Percentiles rank a stretch among this genome's conserved stretches.
phyloP scores from a whole-genome alignment of 2,329 filamentous ascomycete species.

The Trichoderma atrobrunneum region DNA sequence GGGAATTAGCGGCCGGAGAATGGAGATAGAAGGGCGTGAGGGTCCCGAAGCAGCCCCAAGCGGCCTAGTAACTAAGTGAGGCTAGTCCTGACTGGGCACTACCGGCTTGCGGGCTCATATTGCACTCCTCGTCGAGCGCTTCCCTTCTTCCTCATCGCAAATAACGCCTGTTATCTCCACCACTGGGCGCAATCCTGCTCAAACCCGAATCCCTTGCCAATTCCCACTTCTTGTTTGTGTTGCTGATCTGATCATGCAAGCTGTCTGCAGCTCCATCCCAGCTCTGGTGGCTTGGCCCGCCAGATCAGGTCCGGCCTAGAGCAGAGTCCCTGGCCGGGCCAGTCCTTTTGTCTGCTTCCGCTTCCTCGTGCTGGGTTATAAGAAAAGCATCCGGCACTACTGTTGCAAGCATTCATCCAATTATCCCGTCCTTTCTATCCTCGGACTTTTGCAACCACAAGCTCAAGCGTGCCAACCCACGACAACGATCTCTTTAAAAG shows the following conservation, averaged over 20 bases:
- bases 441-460: background rate
- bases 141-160: background rate
- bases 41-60: background rate
- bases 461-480: background rate
- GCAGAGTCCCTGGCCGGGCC: background rate
- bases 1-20: constrained; percentile 6
- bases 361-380: background rate
- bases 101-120: background rate
- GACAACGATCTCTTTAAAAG: background rate
- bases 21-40: background rate
- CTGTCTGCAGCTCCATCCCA: background rate
- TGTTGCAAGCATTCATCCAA: background rate
- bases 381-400: background rate
- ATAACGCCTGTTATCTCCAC: constrained; percentile 16
- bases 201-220: constrained; percentile 17
- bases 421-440: background rate
- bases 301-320: background rate
- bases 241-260: constrained; percentile 14
- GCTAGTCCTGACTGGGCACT: background rate
- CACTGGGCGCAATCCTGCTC: constrained; percentile 1
- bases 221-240: background rate
- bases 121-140: background rate
- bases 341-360: background rate
- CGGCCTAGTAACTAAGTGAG: background rate
- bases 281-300: constrained; percentile 2